Evolutionary conservation across 202 grass and related monocot species (phyloP).

Genomic region (Saccharum hybrid): DNA sequence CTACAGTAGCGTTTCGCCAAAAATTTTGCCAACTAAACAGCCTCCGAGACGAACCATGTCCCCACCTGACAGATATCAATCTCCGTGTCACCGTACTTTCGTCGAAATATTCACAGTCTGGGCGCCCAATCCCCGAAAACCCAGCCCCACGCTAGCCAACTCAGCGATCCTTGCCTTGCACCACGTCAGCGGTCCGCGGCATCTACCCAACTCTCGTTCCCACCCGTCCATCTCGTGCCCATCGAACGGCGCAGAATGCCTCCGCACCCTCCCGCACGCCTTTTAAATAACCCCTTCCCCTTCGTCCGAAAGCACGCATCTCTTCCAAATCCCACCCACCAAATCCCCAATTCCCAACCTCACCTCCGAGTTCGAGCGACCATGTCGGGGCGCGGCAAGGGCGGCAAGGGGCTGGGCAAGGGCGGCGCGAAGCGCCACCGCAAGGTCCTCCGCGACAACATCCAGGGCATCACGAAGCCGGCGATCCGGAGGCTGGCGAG

Average conservation of each 20-base stretch:
- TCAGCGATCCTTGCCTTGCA: conserved; percentile 35
- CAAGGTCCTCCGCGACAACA: conserved; percentile 83
- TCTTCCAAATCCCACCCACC: neutral
- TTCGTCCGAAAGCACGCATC: neutral
- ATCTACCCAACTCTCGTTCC: neutral
- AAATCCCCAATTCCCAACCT: conserved; percentile 19
- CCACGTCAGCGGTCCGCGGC: conserved; percentile 52
- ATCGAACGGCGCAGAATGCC: conserved; percentile 32
- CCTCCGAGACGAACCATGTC: too few relatives aligned
- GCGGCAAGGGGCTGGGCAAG: conserved; percentile 54
- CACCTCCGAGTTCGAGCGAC: neutral
- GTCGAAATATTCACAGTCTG: too few relatives aligned
- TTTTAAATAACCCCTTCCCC: conserved; percentile 5
- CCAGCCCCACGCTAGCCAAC: too few relatives aligned
- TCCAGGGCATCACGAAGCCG: conserved; percentile 68
- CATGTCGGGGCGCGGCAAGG: conserved; percentile 63
- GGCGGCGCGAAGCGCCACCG: conserved; percentile 77
- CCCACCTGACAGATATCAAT: too few relatives aligned
- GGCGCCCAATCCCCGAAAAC: too few relatives aligned
- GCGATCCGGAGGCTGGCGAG: conserved; percentile 61
- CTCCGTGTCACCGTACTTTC: too few relatives aligned
- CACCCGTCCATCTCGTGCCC: neutral
- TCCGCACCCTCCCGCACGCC: neutral
- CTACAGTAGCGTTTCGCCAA: too few relatives aligned
- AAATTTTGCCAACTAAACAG: too few relatives aligned